Evolutionary conservation across 768 basidiomycete species (phyloP), one percentile per base, ranked within the genome.

Genomic region (Rhodocollybia butyracea): DNA sequence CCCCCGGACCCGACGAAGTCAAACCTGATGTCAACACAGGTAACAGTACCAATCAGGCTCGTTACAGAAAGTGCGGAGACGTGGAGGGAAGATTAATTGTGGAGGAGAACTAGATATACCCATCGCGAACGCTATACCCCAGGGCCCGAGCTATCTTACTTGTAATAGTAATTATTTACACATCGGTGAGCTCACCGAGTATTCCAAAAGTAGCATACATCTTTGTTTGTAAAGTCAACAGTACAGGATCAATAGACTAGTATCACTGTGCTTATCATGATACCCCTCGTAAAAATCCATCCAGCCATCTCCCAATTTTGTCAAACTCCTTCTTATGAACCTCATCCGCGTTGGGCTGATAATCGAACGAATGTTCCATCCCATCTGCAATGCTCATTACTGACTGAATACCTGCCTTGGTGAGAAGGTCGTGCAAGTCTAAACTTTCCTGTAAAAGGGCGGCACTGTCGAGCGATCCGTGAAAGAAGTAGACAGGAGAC

Each of bases 291-390:
- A 53, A 41, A 8, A 40, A 27, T n/a, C 19, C 26, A 21, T 54
- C 43, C 70, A 59, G 68, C 68, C 46, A 75, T 32, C 36, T 40
- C 11, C 50, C 55, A 5, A 57, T 55, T 13, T 39, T 15, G 52
- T 60, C 54, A 32, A 57, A 63, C 8, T 31, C 54, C 5, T 39
- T 27, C 4, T 68, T 62, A 45, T 67, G 68, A 40, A 55, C 24
- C 27, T 60, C 63, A 46, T 72, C 71, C 7, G 70, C 72, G 13
- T 59, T 57, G 11, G 59, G 53, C 21, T 60, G 62, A 47, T 71
- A 72, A 57, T 78, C 76, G 41, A 77, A 76, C 5, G 70, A 69
- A 54, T 77, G 76, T 42, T 75, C 74, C 55, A 59, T 57, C 8
- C 66, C 72, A 3, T 54, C 31, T 7, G 32, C 53, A 15, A 66